Evolutionary conservation across 108 stramenopile species (phyloP), one percentile per base, ranked within the genome.

Genomic region (Cyclostephanos tholiformis): DNA sequence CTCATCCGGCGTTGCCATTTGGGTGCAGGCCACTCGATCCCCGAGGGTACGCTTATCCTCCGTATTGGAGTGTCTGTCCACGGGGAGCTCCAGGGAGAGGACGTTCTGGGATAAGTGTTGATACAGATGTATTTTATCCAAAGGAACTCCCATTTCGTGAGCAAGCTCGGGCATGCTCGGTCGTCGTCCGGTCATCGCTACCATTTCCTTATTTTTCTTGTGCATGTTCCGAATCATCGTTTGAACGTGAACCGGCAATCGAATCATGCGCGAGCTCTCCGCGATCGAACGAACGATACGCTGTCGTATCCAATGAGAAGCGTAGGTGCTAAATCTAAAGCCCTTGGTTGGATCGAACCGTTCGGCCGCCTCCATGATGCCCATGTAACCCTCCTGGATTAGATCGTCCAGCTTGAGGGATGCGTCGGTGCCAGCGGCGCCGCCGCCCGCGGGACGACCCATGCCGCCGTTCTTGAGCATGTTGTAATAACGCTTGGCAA

Each of bases 231-330:
- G 77, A 10, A 92, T 73, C 72, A 79, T 85, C 8, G 79, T 75
- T 53, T 90, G 87, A 25, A 90, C 87, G 67, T 93, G 94, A 27
- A 87, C 93, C 32, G 97, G 97, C 29, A 98, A 74, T 25, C 97
- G 91, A 69, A 98, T 94, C 1, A 87, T 77, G 22, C 96, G 82
- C 30, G 88, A 88, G 10, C 84, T 82, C 59, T 96, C 94, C 0
- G 88, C 87, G 51, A 97, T 91, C 39, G 91, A 85, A n/a, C 93
- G 86, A 13, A 91, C 56, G 22, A 98, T 90, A 13, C 95, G 68
- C 80, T 98, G 98, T 49, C 89, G 80, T 19, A 98, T 86, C 98
- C 98, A 98, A 72, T 87, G 97, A 23, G 91, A 85, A 0, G 95
- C 96, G 82, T 98, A 98, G 9, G 98, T 98, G 29, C 82, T 84